A percentile compares a stretch with the other conserved stretches of the same genome.
Evolutionary conservation across 352 stramenopile genomes (phyloP).

Genomic region (Phytophthora pseudosyringae): DNA sequence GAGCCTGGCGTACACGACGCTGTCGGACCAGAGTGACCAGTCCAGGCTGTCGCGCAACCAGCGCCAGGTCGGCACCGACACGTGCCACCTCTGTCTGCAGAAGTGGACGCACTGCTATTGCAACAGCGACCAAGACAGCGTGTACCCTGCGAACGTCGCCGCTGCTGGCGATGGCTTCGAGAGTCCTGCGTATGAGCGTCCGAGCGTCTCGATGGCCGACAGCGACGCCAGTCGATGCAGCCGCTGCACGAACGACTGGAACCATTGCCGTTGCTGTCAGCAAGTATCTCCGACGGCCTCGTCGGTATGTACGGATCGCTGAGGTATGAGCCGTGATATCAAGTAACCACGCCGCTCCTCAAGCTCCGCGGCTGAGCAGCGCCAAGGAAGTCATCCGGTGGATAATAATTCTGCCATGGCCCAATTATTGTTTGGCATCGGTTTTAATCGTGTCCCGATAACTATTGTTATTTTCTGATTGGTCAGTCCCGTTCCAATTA

Average conservation of each 20-base stretch:
- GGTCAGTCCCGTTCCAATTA: constrained; percentile 4
- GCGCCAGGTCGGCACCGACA: constrained; percentile 67
- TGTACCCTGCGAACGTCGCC: constrained; percentile 53
- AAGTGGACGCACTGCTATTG: constrained; percentile 91
- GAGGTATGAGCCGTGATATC: constrained; percentile 10
- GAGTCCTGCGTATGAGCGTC: constrained; percentile 25
- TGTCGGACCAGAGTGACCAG: constrained; percentile 51
- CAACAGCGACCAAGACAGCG: constrained; percentile 79
- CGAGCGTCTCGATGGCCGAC: constrained; percentile 53
- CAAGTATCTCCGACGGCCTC: constrained; percentile 71
- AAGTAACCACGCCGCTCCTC: constrained; percentile 5
- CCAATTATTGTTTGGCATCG: constrained; percentile 21
- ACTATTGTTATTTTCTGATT: constrained; percentile 31
- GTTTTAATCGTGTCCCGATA: constrained; percentile 10
- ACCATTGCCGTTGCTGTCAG: constrained; percentile 81
- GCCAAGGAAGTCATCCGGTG: background rate
- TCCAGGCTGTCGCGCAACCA: constrained; percentile 41
- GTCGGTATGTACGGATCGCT: constrained; percentile 67
- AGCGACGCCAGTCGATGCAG: constrained; percentile 75
- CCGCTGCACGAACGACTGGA: constrained; percentile 71
- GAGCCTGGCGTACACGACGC: constrained; percentile 47
- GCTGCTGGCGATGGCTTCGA: constrained; percentile 9
- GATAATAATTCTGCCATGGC: background rate
- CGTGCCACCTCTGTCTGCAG: constrained; percentile 76
- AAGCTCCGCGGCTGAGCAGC: background rate